Base-by-base conservation (phyloP, 1,284 basidiomycete genomes). In the Peniophora sp. region DNA sequence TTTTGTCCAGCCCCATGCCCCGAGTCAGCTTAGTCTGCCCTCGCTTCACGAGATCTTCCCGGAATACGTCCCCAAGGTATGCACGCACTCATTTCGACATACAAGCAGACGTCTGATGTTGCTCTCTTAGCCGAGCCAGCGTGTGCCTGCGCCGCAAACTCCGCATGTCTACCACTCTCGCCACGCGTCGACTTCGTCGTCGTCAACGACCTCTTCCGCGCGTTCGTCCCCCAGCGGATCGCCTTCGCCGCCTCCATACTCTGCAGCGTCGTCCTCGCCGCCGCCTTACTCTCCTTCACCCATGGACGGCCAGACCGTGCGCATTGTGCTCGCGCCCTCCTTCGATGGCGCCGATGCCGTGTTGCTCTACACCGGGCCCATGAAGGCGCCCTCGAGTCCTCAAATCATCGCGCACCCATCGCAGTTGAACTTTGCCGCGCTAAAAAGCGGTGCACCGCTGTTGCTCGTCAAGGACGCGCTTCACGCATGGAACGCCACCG, bases 271-370 rank as follows among this genome's bases (percentile, higher is more conserved):
- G 25, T 45, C 32, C 52, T 49, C 24, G 56, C 56, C 50, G 5
- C 27, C 27, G 12, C 55, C 52, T 17, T 51, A 53, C 47, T 53
- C 53, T 60, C 46, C 50, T 55, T 58, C 50, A n/a, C 51, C 61
- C 49, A 51, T 50, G 38, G 51, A 61, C 34, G 53, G 55, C 56
- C 36, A 52, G 56, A 16, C 39, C 45, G 64, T 78, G 58, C 72
- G 73, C 50, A 69, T 82, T 27, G 66, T 76, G 16, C 74, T 77
- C 6, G 73, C 73, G 54, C 55, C 54, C 41, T 57, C 71, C 3
- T 61, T 81, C 50, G 74, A 73, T 23, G 63, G 71, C 8, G 81
- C 81, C 3, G 70, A 82, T 44, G 81, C 79, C 2, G 66, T 78
- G 48, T 65, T 83, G 46, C 53, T 82, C 51, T 62, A 78, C 12